A percentile compares a stretch with the other conserved stretches of the same genome.
phyloP scores from a whole-genome alignment of 1,284 basidiomycete genomes.

The Entoloma clypeatum region DNA sequence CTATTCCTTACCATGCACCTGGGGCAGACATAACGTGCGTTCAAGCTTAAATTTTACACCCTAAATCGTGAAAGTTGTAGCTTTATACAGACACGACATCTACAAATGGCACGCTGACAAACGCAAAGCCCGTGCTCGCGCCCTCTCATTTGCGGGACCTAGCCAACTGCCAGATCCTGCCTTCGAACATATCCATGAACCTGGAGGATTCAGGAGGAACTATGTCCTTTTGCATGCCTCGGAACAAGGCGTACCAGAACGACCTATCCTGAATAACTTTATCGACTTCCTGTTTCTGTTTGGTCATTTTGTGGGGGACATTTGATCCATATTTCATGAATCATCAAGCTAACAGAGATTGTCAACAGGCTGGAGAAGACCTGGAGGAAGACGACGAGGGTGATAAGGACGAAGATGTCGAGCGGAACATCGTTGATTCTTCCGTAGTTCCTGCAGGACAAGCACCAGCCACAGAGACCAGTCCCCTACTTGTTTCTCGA shows the following conservation, averaged over 20 bases:
- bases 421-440: slow-evolving; percentile 26
- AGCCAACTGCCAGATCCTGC: slow-evolving; percentile 57
- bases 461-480: slow-evolving; percentile 36
- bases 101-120: slow-evolving; percentile 91
- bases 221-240: slow-evolving; percentile 73
- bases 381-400: slow-evolving; percentile 81
- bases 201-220: slow-evolving; percentile 89
- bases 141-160: slow-evolving; percentile 71
- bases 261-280: slow-evolving; percentile 75
- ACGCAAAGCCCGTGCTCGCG: slow-evolving; percentile 56
- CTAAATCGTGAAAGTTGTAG: slow-evolving; percentile 9
- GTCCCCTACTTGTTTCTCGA: slow-evolving; percentile 38
- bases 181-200: slow-evolving; percentile 88
- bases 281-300: slow-evolving; percentile 92
- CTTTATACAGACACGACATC: slow-evolving; percentile 72
- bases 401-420: slow-evolving; percentile 44
- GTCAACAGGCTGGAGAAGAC: slow-evolving; percentile 83
- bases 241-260: slow-evolving; percentile 63
- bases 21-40: slow-evolving; percentile 91
- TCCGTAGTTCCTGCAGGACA: slow-evolving; percentile 22
- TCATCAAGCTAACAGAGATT: not conserved
- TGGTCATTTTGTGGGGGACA: slow-evolving; percentile 82
- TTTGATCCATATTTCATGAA: slow-evolving; percentile 2
- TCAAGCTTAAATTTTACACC: slow-evolving; percentile 20
- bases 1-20: slow-evolving; percentile 78